Evolutionary conservation across 202 grass and related monocot species (phyloP), one percentile per base, ranked within the genome.

Genomic region (Tripidium arundinaceum): DNA sequence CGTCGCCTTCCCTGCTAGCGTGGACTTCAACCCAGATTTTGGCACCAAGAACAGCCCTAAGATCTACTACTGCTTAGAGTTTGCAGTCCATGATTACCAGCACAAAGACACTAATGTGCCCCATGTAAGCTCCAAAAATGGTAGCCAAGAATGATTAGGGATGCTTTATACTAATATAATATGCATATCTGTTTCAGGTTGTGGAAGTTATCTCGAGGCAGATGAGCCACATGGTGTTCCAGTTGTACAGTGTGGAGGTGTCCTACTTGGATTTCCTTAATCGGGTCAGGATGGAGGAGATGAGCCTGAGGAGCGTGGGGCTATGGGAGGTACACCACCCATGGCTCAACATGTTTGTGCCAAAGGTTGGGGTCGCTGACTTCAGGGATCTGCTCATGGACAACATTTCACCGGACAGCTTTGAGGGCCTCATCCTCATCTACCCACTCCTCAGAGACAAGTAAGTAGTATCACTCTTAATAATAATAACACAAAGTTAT

Each of bases 291-390:
- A 94, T 97, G 85, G 94, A 97, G 55, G 94, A 97, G 86, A 81
- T 87, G 74, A 92, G 89, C 86, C 72, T 97, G 0, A 94, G 91
- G 79, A 83, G 81, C 40, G 83, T 75, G 11, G 91, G 25, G n/a
- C 74, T 97, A n/a, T 97, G 94, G 94, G 94, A 97, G 74, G 89
- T 97, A 31, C 91, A 91, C 63, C 94, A 97, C 80, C 94, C 94
- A 71, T 97, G 94, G 94, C 89, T 97, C 37, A 97, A 97, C 81
- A 94, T 97, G 94, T 97, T 94, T 87, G 91, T 97, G 54, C 94
- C 94, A 57, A 97, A 90, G 85, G 81, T 81, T 38, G 89, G 91
- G 62, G 90, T 97, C 49, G 77, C 16, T 31, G 69, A 87, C 65
- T 85, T 97, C 66, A 92, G 75, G 75, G 72, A 94, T 70, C 66